Percentiles rank a stretch among this genome's conserved stretches.
These are phyloP conservation scores for Vachellia collinsii DNA, from an alignment of 306 rosid species.

Conservation along the genomic window DNA sequence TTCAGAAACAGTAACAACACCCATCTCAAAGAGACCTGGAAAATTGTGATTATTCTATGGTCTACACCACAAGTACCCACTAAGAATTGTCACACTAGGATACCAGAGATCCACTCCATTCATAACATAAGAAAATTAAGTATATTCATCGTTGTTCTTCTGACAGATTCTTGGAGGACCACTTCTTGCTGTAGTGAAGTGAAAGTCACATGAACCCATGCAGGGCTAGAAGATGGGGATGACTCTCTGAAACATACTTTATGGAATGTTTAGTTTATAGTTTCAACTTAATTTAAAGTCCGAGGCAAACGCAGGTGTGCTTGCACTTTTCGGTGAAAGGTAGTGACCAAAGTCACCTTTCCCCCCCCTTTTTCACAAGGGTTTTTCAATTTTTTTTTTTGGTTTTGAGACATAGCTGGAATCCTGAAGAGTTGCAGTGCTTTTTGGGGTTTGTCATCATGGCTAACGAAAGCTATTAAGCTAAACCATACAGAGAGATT, in stretches of 20 bases:
- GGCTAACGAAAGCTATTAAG: conserved; percentile 66
- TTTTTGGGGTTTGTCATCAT: conserved; percentile 83
- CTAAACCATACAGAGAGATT: conserved; percentile 46
- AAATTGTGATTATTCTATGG: conserved; percentile 33
- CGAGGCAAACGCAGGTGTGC: conserved; percentile 57
- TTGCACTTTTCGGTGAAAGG: conserved; percentile 96
- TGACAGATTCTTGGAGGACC: conserved; percentile 43
- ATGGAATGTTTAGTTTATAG: conserved; percentile 55
- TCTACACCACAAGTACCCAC: conserved; percentile 32
- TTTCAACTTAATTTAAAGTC: conserved; percentile 60
- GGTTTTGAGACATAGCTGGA: conserved; percentile 59
- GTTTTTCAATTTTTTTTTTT: conserved; percentile 29
- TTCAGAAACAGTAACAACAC: conserved; percentile 86
- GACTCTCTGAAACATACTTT: conserved; percentile 56
- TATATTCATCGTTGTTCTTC: conserved; percentile 28
- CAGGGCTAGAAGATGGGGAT: conserved; percentile 51
- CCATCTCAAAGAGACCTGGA: conserved; percentile 61
- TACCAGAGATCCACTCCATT: conserved; percentile 18
- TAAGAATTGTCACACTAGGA: conserved; percentile 39
- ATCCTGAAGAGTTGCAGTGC: conserved; percentile 66
- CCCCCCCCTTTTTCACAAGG: conserved; percentile 39
- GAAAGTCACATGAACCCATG: conserved; percentile 70
- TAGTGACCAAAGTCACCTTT: conserved; percentile 36
- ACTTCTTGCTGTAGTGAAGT: conserved; percentile 45
- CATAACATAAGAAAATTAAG: conserved; percentile 12